These are phyloP conservation scores for Penicillium expansum DNA, from an alignment of 2,329 filamentous ascomycete genomes.

Conservation along the genomic window DNA sequence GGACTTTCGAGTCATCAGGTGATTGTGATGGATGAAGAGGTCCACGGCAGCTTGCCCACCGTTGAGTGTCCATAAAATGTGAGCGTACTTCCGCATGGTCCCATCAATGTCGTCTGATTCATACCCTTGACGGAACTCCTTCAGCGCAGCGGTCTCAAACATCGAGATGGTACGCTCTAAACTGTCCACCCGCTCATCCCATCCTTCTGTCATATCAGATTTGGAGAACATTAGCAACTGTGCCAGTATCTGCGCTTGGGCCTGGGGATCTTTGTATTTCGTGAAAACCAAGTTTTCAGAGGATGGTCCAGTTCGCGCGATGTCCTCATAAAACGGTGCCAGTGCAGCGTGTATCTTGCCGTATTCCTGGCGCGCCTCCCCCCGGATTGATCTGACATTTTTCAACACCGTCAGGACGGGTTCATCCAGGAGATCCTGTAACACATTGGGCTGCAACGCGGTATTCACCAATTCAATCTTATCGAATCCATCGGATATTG, in stretches of 20 bases:
- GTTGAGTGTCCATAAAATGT: slow-evolving; percentile 78
- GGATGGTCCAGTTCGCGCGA: slow-evolving; percentile 66
- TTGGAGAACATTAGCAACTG: slow-evolving; percentile 75
- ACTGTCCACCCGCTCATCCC: slow-evolving; percentile 67
- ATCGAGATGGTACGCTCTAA: slow-evolving; percentile 71
- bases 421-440: slow-evolving; percentile 54
- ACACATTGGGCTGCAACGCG: slow-evolving; percentile 24
- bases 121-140: slow-evolving; percentile 91
- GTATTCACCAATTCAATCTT: slow-evolving; percentile 60
- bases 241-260: slow-evolving; percentile 83
- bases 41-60: slow-evolving; percentile 76
- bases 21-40: slow-evolving; percentile 84
- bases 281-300: slow-evolving; percentile 82
- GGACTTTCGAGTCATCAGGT: slow-evolving; percentile 71
- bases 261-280: slow-evolving; percentile 80
- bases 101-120: slow-evolving; percentile 85
- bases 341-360: slow-evolving; percentile 86
- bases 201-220: slow-evolving; percentile 77
- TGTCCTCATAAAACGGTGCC: slow-evolving; percentile 83
- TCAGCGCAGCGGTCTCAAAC: slow-evolving; percentile 85
- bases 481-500: slow-evolving; percentile 72
- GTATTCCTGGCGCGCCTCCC: slow-evolving; percentile 83
- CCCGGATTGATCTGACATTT: slow-evolving; percentile 72
- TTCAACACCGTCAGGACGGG: slow-evolving; percentile 68
- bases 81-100: slow-evolving; percentile 82